A percentile compares a stretch with the other conserved stretches of the same genome.
Evolutionary conservation across 2,329 filamentous ascomycete species (phyloP).

Genomic region (Aureobasidium vineae): DNA sequence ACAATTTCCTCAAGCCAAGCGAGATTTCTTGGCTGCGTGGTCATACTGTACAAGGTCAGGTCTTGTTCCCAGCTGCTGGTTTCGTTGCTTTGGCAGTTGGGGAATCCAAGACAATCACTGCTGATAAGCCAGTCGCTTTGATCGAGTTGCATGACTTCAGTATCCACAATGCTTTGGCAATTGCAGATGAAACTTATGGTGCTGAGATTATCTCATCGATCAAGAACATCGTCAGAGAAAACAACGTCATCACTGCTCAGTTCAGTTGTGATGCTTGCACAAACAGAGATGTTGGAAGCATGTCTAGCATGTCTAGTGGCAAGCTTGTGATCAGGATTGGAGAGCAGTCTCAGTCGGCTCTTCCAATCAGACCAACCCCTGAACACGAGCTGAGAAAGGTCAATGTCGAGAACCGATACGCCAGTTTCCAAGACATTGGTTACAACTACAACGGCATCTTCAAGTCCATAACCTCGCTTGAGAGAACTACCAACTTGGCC

Average conservation of each 20-base stretch:
- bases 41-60: constrained; percentile 28
- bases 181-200: constrained; percentile 29
- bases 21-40: constrained; percentile 29
- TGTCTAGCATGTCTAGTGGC: constrained; percentile 34
- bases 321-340: constrained; percentile 18
- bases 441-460: constrained; percentile 32
- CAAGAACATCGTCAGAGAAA: neutral
- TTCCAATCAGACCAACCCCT: constrained; percentile 11
- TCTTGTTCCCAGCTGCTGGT: constrained; percentile 30
- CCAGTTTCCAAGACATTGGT: constrained; percentile 29
- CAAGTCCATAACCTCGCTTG: constrained; percentile 14
- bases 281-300: constrained; percentile 4
- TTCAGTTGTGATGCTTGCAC: neutral
- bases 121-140: constrained; percentile 20
- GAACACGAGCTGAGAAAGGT: constrained; percentile 7
- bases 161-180: constrained; percentile 30
- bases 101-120: constrained; percentile 23
- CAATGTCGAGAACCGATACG: constrained; percentile 30
- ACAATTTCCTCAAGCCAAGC: constrained; percentile 25
- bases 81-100: constrained; percentile 29
- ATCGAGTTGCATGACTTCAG: constrained; percentile 31
- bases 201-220: constrained; percentile 27
- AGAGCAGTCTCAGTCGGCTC: constrained; percentile 36
- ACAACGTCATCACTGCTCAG: constrained; percentile 1
- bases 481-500: constrained; percentile 7